Conservation (phyloP, 1,139 yeast species). For the Nakaseomyces glabratus region DNA sequence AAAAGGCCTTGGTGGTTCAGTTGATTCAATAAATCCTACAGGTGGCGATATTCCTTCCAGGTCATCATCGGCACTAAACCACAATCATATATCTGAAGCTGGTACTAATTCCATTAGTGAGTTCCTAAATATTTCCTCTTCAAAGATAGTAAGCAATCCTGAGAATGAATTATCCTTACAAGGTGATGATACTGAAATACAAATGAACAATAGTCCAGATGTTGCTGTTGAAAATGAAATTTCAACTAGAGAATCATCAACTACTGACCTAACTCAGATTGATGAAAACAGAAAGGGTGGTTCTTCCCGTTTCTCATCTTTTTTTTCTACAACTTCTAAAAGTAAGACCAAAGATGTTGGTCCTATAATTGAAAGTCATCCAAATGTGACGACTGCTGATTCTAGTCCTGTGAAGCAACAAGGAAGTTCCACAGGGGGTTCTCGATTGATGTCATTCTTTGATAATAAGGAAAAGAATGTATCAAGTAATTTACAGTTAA, state of each 20-base stretch:
- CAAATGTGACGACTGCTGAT: too few relatives aligned
- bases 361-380: too few relatives aligned
- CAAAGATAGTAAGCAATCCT: slow-evolving; percentile 4
- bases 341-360: slow-evolving; percentile 8
- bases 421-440: too few relatives aligned
- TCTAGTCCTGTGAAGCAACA: too few relatives aligned
- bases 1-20: slow-evolving; percentile 47
- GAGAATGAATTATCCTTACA: neutral
- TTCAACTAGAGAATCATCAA: neutral
- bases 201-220: neutral
- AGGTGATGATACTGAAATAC: neutral
- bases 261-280: neutral
- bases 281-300: slow-evolving; percentile 19
- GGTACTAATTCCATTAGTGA: slow-evolving; percentile 27
- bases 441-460: slow-evolving; percentile 28
- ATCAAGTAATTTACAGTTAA: neutral
- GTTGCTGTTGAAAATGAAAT: neutral
- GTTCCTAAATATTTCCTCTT: slow-evolving; percentile 23
- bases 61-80: slow-evolving; percentile 29
- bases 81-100: slow-evolving; percentile 10
- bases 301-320: slow-evolving; percentile 30
- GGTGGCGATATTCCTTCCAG: slow-evolving; percentile 41
- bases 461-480: slow-evolving; percentile 14
- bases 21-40: slow-evolving; percentile 48
- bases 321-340: slow-evolving; percentile 20